These are phyloP conservation scores for Apiospora marii DNA, from an alignment of 2,329 filamentous ascomycete genomes.

Conservation along the genomic window DNA sequence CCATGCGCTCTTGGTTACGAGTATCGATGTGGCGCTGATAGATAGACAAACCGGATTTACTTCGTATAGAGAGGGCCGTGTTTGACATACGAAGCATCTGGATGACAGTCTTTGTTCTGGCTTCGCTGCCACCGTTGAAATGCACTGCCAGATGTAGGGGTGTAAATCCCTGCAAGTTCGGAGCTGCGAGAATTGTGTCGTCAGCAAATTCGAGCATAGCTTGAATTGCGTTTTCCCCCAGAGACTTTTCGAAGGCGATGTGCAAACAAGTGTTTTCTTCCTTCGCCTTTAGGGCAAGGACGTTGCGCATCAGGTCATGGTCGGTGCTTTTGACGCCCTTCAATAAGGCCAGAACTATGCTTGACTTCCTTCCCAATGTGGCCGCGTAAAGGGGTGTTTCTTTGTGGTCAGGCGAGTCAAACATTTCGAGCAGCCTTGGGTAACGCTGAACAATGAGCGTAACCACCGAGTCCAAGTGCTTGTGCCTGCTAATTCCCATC, in stretches of 20 bases:
- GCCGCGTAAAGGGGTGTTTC: not conserved
- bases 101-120: not conserved
- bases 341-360: not conserved
- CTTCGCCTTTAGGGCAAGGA: not conserved
- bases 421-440: not conserved
- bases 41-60: not conserved
- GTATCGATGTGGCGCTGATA: too few relatives aligned
- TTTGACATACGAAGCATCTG: not conserved
- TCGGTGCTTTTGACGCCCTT: not conserved
- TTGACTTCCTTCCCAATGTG: not conserved
- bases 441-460: not conserved
- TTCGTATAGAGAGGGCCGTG: not conserved
- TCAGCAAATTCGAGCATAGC: not conserved
- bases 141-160: not conserved
- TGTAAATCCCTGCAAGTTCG: not conserved
- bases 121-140: not conserved
- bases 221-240: not conserved
- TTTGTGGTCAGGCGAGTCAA: not conserved
- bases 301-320: not conserved
- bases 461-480: not conserved
- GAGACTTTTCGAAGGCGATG: not conserved
- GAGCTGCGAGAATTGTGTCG: not conserved
- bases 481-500: not conserved
- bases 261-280: not conserved
- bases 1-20: too few relatives aligned